phyloP scores from a whole-genome alignment of 23 red algal species.

The Chondrus crispus region DNA sequence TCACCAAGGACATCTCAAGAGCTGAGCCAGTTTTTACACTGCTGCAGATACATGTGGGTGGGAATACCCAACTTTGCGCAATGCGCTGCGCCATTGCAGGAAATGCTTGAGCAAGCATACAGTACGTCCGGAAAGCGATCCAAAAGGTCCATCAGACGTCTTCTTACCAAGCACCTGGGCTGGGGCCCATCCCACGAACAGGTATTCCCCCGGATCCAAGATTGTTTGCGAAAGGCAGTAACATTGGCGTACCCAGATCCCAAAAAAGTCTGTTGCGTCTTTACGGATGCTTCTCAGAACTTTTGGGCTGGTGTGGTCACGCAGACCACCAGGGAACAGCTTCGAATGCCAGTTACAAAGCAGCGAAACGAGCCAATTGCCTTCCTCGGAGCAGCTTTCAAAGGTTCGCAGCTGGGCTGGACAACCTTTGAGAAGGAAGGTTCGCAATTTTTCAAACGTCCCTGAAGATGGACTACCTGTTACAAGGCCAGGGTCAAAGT shows the following conservation, averaged over 20 bases:
- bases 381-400: not conserved
- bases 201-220: slow-evolving; percentile 10
- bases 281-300: not conserved
- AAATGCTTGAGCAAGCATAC: not conserved
- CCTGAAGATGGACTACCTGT: slow-evolving; percentile 19
- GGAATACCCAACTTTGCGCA: not conserved
- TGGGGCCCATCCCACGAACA: not conserved
- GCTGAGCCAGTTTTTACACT: not conserved
- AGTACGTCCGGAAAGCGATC: not conserved
- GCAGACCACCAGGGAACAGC: not conserved
- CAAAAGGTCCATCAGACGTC: not conserved
- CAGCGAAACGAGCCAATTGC: slow-evolving; percentile 10
- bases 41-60: not conserved
- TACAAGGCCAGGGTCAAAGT: not conserved
- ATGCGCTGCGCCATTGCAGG: not conserved
- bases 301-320: slow-evolving; percentile 20
- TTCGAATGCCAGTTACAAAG: not conserved
- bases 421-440: not conserved
- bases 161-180: not conserved
- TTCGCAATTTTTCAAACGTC: not conserved
- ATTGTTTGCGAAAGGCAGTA: not conserved
- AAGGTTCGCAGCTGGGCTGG: not conserved
- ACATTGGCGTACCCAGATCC: not conserved
- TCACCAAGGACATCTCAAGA: not conserved
- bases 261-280: not conserved